Evolutionary conservation across 2,329 filamentous ascomycete species (phyloP).

Genomic region (Pseudogymnoascus sp.): DNA sequence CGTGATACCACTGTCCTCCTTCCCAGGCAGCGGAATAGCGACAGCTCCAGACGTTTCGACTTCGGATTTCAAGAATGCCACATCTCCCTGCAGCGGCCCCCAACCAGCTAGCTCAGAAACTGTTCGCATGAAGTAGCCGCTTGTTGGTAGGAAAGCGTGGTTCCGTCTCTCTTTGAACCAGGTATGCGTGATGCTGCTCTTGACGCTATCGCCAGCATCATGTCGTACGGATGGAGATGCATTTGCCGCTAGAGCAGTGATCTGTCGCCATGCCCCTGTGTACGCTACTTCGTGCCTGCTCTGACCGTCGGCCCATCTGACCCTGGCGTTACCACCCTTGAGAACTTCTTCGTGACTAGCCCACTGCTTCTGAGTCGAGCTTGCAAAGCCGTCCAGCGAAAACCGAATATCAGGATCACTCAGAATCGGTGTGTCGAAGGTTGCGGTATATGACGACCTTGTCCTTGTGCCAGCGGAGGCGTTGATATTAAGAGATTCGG

Average conservation of each 20-base stretch:
- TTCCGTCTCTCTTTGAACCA: constrained; percentile 78
- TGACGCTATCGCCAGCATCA: constrained; percentile 86
- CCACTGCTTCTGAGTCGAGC: constrained; percentile 83
- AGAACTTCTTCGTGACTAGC: constrained; percentile 88
- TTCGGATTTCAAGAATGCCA: constrained; percentile 92
- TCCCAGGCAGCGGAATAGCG: constrained; percentile 64
- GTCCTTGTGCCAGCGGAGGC: constrained; percentile 86
- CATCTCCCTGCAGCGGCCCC: constrained; percentile 78
- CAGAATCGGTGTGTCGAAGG: constrained; percentile 73
- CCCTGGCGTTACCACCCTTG: constrained; percentile 68
- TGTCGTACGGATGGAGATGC: constrained; percentile 76
- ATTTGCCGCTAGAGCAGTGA: constrained; percentile 68
- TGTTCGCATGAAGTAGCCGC: constrained; percentile 74
- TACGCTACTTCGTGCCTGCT: constrained; percentile 75
- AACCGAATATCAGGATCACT: constrained; percentile 77
- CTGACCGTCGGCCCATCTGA: constrained; percentile 64
- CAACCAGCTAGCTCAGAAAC: constrained; percentile 80
- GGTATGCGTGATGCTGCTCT: constrained; percentile 76
- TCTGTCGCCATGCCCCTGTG: constrained; percentile 76
- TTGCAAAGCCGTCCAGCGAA: constrained; percentile 74
- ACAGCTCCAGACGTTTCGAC: constrained; percentile 72
- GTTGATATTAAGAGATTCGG: constrained; percentile 81
- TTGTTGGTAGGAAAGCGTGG: constrained; percentile 74
- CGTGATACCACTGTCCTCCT: constrained; percentile 67
- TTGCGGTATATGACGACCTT: constrained; percentile 82